Evolutionary conservation across 1,284 basidiomycete species (phyloP).

Genomic region (Leccinum subspadiceum): DNA sequence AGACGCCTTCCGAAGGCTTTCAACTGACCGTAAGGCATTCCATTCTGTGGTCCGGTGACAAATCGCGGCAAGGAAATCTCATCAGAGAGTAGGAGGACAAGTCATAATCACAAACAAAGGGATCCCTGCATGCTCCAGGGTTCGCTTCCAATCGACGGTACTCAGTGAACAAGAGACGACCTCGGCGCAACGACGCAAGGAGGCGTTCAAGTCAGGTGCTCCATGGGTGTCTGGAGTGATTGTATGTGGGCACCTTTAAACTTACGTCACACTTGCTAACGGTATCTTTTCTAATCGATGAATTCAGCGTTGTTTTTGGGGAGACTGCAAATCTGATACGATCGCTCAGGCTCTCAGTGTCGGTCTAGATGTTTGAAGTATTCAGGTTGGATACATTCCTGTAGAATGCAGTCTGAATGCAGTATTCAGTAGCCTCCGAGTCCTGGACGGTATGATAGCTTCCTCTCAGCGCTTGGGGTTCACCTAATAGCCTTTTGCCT

Average conservation of each 20-base stretch:
- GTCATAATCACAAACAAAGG: neutral
- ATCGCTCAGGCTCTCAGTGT: neutral
- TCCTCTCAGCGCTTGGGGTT: too few species aligned
- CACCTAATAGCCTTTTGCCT: too few species aligned
- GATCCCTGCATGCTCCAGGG: neutral
- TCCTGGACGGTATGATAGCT: too few species aligned
- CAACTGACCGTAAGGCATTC: conserved; percentile 16
- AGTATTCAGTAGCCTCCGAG: too few species aligned
- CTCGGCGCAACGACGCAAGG: too few species aligned
- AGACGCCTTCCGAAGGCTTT: conserved; percentile 1
- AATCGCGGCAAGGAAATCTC: conserved; percentile 5
- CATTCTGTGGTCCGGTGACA: conserved; percentile 1
- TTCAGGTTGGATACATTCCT: neutral
- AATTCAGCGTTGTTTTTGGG: neutral
- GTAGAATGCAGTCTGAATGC: neutral
- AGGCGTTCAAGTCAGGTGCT: too few species aligned
- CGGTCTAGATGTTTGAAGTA: neutral
- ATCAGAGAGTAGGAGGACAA: conserved; percentile 12
- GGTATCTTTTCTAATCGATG: neutral
- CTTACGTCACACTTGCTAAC: too few species aligned
- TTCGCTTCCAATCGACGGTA: neutral
- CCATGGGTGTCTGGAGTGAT: too few species aligned
- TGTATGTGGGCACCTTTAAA: too few species aligned
- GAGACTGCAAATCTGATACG: neutral
- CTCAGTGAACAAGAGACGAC: too few species aligned